Percentiles rank a stretch among this genome's conserved stretches.
Conservation (phyloP, 1,139 yeast genomes). For the Yamadazyma atlantica region DNA sequence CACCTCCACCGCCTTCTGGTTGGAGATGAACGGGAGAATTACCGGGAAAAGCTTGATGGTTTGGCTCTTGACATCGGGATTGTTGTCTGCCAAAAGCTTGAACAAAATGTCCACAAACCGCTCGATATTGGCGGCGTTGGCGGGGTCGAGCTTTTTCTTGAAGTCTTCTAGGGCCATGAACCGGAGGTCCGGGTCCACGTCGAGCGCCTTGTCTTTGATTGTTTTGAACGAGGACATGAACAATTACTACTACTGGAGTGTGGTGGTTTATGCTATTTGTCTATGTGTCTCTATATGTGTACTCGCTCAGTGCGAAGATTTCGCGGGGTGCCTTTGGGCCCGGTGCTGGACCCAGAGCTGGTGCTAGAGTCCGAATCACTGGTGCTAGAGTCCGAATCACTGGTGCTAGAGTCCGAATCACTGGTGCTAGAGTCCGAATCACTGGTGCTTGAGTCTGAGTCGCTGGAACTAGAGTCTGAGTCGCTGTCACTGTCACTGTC, state of each 20-base stretch:
- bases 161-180: slow-evolving; percentile 87
- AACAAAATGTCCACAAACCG: slow-evolving; percentile 51
- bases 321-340: neutral
- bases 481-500: slow-evolving; percentile 3
- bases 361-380: too few relatives aligned
- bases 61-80: slow-evolving; percentile 77
- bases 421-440: slow-evolving; percentile 6
- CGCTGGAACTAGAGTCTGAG: slow-evolving; percentile 5
- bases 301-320: slow-evolving; percentile 2
- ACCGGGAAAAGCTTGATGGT: slow-evolving; percentile 62
- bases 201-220: slow-evolving; percentile 51
- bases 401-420: slow-evolving; percentile 4
- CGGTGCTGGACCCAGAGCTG: too few relatives aligned
- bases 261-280: too few relatives aligned
- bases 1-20: slow-evolving; percentile 23
- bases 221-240: too few relatives aligned
- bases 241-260: too few relatives aligned
- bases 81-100: slow-evolving; percentile 57
- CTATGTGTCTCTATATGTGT: too few relatives aligned
- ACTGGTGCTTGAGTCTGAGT: slow-evolving; percentile 2
- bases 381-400: too few relatives aligned
- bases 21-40: slow-evolving; percentile 29
- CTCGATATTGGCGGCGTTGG: slow-evolving; percentile 27
- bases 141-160: slow-evolving; percentile 42
- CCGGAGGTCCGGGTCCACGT: slow-evolving; percentile 79